Base-by-base conservation (phyloP, 192 early-diverging fungal species). In the Cetraspora pellucida region DNA sequence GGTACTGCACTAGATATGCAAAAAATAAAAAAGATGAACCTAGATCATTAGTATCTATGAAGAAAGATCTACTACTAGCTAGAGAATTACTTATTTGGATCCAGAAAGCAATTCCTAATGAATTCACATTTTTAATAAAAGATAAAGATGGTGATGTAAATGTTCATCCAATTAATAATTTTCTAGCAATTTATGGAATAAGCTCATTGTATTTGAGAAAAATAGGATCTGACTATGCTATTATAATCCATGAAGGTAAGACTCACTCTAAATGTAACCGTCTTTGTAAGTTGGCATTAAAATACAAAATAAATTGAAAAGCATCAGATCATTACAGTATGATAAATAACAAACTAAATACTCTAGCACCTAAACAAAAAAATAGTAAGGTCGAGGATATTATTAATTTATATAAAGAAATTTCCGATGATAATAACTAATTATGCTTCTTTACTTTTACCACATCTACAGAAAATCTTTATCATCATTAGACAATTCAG, bases 1-100 rank as follows among this genome's bases (percentile, higher is more conserved):
- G 64, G 64, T 66, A 66, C 30, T 66, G 64, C 30, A 66, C 64
- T 45, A 31, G 64, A 2, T 66, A 66, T 30, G 23, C 64, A 13
- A 66, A 66, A 66, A 66, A 31, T 66, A 19, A 7, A 60, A 66
- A 66, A 30, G 64, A 30, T 45, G 44, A 66, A 66, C 23, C 64
- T 31, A 30, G 64, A 66, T 21, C 28, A 66, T 25, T 14, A 66
- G 64, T 31, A 66, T 30, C 64, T 30, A 60, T 60, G 58, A 19
- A 60, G 58, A 60, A 60, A 60, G 58, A 60, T 60, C 58, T 28
- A 60, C 58, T 60, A 60, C 58, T 7, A 19, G 58, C 58, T 19
- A 60, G 58, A 19, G 58, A 19, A 60, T 60, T 60, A 60, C 58
- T 60, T 60, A 60, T 60, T 60, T 60, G 58, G 19, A 60, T 60